phyloP scores from a whole-genome alignment of 2,329 filamentous ascomycete genomes.

The Fusarium udum region DNA sequence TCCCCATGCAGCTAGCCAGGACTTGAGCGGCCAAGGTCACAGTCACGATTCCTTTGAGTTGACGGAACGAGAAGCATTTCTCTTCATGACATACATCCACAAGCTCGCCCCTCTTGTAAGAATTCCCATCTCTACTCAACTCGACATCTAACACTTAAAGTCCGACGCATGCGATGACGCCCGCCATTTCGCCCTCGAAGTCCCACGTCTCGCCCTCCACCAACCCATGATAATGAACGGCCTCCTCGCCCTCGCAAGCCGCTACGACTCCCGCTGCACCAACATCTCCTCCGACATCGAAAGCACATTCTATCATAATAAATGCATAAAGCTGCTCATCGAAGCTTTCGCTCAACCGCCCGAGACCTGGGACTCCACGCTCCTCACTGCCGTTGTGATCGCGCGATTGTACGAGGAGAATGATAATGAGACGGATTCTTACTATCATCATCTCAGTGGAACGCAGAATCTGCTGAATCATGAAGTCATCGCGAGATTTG shows the following conservation, averaged over 20 bases:
- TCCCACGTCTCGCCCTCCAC: neutral
- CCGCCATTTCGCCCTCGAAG: conserved; percentile 4
- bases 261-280: neutral
- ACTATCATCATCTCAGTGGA: neutral
- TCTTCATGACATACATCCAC: conserved; percentile 10
- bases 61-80: neutral
- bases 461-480: neutral
- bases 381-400: neutral
- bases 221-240: conserved; percentile 12
- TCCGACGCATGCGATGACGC: neutral
- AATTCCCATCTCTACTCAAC: accelerated
- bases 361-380: neutral
- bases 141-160: neutral
- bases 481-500: neutral
- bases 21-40: accelerated
- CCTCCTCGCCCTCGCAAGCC: neutral
- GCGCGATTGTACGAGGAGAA: conserved; percentile 4
- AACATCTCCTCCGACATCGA: neutral
- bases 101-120: neutral
- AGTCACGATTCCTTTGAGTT: neutral
- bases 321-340: neutral
- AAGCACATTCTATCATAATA: conserved; percentile 8
- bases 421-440: neutral
- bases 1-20: accelerated
- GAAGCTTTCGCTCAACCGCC: neutral